Base-by-base conservation (phyloP, 495 filamentous ascomycete genomes). In the Penicillium bovifimosum region DNA sequence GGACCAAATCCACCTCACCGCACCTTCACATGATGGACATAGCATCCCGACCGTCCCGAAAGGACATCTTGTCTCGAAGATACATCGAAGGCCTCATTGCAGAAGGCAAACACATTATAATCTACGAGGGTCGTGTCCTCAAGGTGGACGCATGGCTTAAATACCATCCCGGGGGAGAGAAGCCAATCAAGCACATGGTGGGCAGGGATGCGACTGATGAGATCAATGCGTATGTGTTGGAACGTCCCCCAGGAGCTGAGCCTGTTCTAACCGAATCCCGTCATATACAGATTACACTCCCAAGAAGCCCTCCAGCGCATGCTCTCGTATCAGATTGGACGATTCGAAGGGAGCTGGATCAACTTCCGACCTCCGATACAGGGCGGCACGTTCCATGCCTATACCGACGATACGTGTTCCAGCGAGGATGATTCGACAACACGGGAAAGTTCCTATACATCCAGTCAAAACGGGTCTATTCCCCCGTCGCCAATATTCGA, bases 141-240 rank as follows among this genome's bases (percentile, higher is more conserved):
- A 93, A 88, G 71, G 83, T 87, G 2, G 92, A 98, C 68, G 77
- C 86, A 27, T 98, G 88, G 87, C 74, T 92, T 29, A 79, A 80
- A 44, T 97, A 84, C 63, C 93, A 98, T 62, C 93, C 93, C 13
- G 93, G 93, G 48, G 93, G 93, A 41, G 87, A 91, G 60, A 95
- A 90, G 69, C 80, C 95, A 18, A 96, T 98, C 54, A 75, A 81
- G 68, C 93, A 98, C 66, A 92, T 97, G 90, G 85, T 98, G 44
- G 93, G 93, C 45, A 81, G 89, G 71, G 93, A 98, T 83, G 95
- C 90, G 33, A 96, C 93, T 14, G 90, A 96, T 68, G 93, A 97
- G 70, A 85, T 96, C 61, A 90, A 87, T 69, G 86, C 81, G 89
- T 96, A 79, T 50, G 89, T 84, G 17, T 6, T 28, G 8, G 17